These are phyloP conservation scores for Botrytis elliptica DNA, from an alignment of 2,329 filamentous ascomycete genomes.

Conservation along the genomic window DNA sequence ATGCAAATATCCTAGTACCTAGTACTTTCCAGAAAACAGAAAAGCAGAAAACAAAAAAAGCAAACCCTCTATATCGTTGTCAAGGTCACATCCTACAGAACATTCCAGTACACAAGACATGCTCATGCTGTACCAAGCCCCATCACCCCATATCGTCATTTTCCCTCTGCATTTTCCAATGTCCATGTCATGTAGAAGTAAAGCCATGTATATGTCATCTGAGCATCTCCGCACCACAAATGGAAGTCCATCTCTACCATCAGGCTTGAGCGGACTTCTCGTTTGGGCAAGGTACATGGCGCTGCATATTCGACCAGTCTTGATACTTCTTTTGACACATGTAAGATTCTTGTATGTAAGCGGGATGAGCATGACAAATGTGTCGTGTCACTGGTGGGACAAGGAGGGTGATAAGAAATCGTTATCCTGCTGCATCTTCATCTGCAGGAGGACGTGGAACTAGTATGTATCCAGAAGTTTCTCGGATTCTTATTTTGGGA, in stretches of 20 bases:
- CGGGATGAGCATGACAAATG: neutral
- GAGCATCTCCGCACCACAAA: neutral
- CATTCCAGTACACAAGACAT: neutral
- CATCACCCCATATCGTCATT: neutral
- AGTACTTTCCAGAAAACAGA: neutral
- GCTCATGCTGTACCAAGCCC: neutral
- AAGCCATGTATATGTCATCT: neutral
- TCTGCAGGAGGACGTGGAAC: neutral
- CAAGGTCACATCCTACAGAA: neutral
- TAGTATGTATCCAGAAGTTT: conserved; percentile 8
- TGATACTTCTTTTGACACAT: neutral
- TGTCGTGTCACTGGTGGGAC: neutral
- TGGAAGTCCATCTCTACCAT: neutral
- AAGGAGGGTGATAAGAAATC: neutral
- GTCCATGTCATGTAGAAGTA: neutral
- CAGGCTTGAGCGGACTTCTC: neutral
- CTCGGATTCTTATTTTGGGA: neutral
- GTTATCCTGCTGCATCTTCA: neutral
- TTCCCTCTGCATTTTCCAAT: neutral
- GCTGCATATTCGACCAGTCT: neutral
- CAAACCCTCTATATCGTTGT: neutral
- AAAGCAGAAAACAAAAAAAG: neutral
- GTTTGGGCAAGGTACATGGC: neutral
- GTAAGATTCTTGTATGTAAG: conserved; percentile 4
- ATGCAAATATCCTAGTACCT: neutral